phyloP scores from a whole-genome alignment of 306 rosid genomes.

The Macrotyloma uniflorum region DNA sequence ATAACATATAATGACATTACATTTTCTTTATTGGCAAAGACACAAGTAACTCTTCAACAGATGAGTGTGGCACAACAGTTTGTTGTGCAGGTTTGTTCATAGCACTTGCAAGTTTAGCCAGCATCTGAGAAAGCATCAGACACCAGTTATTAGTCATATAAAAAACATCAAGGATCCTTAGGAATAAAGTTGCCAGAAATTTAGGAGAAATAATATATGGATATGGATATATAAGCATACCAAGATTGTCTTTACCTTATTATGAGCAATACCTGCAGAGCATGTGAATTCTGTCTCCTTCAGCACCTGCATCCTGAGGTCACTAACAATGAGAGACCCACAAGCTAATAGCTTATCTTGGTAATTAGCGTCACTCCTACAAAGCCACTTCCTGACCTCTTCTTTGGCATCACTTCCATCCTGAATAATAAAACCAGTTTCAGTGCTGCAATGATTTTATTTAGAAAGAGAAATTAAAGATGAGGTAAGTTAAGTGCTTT shows the following conservation, averaged over 20 bases:
- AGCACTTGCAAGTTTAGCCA: slow-evolving; percentile 93
- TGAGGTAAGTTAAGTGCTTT: background rate
- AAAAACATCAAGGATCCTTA: background rate
- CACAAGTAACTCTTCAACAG: slow-evolving; percentile 79
- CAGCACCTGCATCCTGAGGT: slow-evolving; percentile 85
- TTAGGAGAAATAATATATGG: background rate
- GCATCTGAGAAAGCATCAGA: slow-evolving; percentile 62
- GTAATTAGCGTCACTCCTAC: slow-evolving; percentile 60
- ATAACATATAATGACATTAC: slow-evolving; percentile 48
- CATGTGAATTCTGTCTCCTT: slow-evolving; percentile 92
- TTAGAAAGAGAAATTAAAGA: slow-evolving; percentile 21
- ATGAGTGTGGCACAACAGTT: slow-evolving; percentile 85
- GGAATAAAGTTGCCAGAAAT: slow-evolving; percentile 1
- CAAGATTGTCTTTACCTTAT: slow-evolving; percentile 61
- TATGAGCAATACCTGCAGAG: slow-evolving; percentile 98
- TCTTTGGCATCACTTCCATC: slow-evolving; percentile 60
- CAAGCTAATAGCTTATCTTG: slow-evolving; percentile 92
- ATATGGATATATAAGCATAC: background rate
- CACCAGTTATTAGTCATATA: slow-evolving; percentile 4
- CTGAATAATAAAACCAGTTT: slow-evolving; percentile 56
- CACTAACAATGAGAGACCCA: slow-evolving; percentile 87
- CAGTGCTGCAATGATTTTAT: slow-evolving; percentile 30
- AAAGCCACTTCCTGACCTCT: slow-evolving; percentile 76
- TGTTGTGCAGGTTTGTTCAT: slow-evolving; percentile 99
- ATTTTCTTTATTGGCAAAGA: slow-evolving; percentile 94